Conservation (phyloP, 139 green algal species). For the Picochlorum sp. region DNA sequence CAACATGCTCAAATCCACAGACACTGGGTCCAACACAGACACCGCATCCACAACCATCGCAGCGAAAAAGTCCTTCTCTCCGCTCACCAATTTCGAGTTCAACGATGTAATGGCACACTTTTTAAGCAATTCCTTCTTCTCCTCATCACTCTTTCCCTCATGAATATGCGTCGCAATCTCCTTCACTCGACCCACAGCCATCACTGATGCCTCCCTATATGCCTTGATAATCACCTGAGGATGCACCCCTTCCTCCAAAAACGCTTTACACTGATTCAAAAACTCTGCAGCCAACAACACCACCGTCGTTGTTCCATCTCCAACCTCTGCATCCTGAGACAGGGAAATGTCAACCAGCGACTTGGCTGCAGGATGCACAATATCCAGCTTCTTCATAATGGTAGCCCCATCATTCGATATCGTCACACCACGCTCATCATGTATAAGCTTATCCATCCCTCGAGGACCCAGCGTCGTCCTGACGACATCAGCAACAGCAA, state of each 20-base stretch:
- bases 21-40: constrained; percentile 59
- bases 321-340: constrained; percentile 80
- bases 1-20: constrained; percentile 84
- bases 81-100: constrained; percentile 92
- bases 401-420: constrained; percentile 98
- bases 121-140: constrained; percentile 73
- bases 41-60: constrained; percentile 96
- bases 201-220: constrained; percentile 69
- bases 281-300: constrained; percentile 95
- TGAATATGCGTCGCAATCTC: constrained; percentile 77
- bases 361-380: constrained; percentile 97
- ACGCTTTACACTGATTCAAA: constrained; percentile 85
- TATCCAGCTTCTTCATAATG: constrained; percentile 99
- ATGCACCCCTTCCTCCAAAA: constrained; percentile 96
- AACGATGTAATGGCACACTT: constrained; percentile 92
- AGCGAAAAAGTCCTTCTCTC: constrained; percentile 97
- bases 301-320: constrained; percentile 97
- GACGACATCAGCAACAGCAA: constrained; percentile 89
- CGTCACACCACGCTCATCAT: constrained; percentile 81
- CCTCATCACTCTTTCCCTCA: constrained; percentile 41
- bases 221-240: constrained; percentile 83
- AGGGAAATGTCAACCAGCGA: constrained; percentile 91
- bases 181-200: constrained; percentile 69
- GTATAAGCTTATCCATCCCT: constrained; percentile 99
- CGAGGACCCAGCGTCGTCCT: constrained; percentile 90